Conservation (phyloP, 2,329 filamentous ascomycete species). For the Alternaria ethzedia region DNA sequence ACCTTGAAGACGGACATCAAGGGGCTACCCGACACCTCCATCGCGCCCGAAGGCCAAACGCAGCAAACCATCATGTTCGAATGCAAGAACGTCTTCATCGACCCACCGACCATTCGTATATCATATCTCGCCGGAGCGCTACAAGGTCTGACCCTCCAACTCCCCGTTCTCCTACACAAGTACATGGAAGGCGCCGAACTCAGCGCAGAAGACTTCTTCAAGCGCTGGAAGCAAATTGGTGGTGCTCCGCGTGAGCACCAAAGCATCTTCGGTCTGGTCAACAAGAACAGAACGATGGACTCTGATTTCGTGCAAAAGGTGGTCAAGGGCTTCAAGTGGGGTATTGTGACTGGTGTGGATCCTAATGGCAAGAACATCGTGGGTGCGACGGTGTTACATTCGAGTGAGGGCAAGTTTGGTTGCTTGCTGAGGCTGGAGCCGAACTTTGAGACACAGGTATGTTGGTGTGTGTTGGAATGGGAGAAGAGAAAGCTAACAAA, state of each 20-base stretch:
- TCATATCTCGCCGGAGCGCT: conserved; percentile 93
- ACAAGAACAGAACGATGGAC: conserved; percentile 68
- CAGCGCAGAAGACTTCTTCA: conserved; percentile 93
- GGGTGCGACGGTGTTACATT: conserved; percentile 85
- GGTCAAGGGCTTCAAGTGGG: conserved; percentile 89
- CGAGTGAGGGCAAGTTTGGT: conserved; percentile 85
- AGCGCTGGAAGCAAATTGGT: conserved; percentile 98
- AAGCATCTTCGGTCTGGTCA: conserved; percentile 76
- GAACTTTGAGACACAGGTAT: conserved; percentile 88
- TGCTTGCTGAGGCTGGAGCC: conserved; percentile 93
- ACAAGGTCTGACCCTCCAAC: conserved; percentile 88
- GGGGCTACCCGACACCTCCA: conserved; percentile 81
- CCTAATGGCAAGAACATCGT: conserved; percentile 94
- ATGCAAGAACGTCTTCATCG: conserved; percentile 78
- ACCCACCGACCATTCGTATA: conserved; percentile 88
- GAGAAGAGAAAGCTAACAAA: conserved; percentile 19
- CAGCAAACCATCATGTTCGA: conserved; percentile 97
- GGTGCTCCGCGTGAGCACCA: conserved; percentile 86
- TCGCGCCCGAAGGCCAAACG: conserved; percentile 76
- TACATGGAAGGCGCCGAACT: conserved; percentile 95
- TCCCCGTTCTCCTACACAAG: conserved; percentile 88
- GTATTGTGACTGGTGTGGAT: conserved; percentile 82
- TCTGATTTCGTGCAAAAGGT: conserved; percentile 73
- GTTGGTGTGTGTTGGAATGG: conserved; percentile 36
- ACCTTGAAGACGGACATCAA: conserved; percentile 85